Conservation (phyloP, 1,284 basidiomycete species). For the Leccinum solheimii region DNA sequence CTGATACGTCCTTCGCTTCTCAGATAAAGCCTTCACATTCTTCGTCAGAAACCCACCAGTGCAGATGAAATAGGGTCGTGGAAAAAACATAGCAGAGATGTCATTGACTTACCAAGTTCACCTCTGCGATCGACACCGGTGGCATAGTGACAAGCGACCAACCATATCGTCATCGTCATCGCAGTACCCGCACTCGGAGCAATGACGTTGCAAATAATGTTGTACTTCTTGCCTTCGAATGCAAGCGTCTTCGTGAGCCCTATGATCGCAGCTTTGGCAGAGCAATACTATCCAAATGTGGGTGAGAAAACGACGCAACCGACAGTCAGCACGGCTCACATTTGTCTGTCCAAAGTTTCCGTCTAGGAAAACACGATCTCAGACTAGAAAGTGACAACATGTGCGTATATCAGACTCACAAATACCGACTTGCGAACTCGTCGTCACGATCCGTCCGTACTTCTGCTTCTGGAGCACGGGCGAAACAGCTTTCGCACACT, state of each 20-base stretch:
- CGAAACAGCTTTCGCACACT: conserved; percentile 95
- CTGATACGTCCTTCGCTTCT: not conserved
- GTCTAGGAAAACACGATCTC: conserved; percentile 45
- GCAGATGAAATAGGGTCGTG: not conserved
- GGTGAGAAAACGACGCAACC: conserved; percentile 3
- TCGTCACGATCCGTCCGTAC: conserved; percentile 95
- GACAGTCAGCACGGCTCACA: conserved; percentile 39
- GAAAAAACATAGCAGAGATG: not conserved
- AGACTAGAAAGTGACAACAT: conserved; percentile 6
- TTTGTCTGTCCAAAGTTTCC: conserved; percentile 95
- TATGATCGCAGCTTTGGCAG: conserved; percentile 93
- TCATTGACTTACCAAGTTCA: not conserved
- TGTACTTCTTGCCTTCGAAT: conserved; percentile 91
- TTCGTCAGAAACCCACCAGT: not conserved
- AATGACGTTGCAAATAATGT: conserved; percentile 86
- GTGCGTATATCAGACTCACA: conserved; percentile 51
- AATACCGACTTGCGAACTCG: conserved; percentile 90
- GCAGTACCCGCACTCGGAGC: conserved; percentile 90
- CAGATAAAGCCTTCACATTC: not conserved
- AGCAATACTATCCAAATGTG: conserved; percentile 62
- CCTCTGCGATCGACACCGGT: not conserved
- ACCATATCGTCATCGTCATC: conserved; percentile 88
- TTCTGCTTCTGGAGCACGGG: conserved; percentile 97
- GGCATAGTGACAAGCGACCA: not conserved
- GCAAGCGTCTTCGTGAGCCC: conserved; percentile 89